Evolutionary conservation across 2,329 filamentous ascomycete genomes (phyloP), one percentile per base, ranked within the genome.

Genomic region (Penicillium brevicompactum): DNA sequence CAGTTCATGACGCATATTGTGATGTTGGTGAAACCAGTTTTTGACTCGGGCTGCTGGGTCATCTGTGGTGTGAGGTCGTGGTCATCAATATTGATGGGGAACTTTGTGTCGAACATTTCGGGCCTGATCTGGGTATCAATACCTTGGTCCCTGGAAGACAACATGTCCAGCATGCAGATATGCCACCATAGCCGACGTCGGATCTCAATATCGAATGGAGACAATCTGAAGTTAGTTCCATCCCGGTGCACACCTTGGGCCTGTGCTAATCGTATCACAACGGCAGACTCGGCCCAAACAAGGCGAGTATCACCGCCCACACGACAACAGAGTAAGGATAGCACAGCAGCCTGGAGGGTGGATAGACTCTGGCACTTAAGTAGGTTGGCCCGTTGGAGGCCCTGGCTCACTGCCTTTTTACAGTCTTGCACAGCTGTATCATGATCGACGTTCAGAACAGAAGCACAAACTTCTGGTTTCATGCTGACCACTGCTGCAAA

Each of bases 131-230:
- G 62, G 1, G 61, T 64, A 46, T 69, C 67, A 0, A 58, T 58
- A 0, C 57, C 66, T 34, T 70, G 60, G 11, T 71, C 67, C 46
- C 68, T 62, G 5, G 65, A 66, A n/a, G 50, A 60, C 16, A 63
- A 62, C 50, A 66, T 61, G 21, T 72, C 69, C 4, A 72, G 53
- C 4, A 65, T 55, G 34, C 67, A 64, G 2, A 72, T 59, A 49
- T 67, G 60, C 66, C 67, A 71, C 67, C 68, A 70, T 7, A 70
- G 31, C 7, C 66, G 58, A 22, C 68, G 65, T 4, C 67, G 63
- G 31, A 70, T 65, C 38, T 70, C 68, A 4, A 53, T 56, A 1
- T 67, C 59, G 10, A 68, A 69, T 0, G 54, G 55, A 10, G 37
- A 42, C 5, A 59, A 16, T 14, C 32, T 34, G 11, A 50, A 38